phyloP scores from a whole-genome alignment of 345 rosid species.

The Cardamine chenopodiifolia region DNA sequence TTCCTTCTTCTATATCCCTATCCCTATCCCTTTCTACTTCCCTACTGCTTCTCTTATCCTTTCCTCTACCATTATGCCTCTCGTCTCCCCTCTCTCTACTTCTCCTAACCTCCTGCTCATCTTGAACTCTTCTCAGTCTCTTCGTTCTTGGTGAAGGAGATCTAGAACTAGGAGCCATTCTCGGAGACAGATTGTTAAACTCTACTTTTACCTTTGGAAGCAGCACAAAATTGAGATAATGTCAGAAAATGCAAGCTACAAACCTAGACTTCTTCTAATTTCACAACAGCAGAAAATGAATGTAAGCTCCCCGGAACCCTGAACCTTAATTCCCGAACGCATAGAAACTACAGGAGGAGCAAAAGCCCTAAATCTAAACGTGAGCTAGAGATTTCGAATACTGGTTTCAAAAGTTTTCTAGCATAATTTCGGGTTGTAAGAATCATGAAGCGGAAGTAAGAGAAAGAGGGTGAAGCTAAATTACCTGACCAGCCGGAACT shows the following conservation, averaged over 20 bases:
- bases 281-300: not conserved
- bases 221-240: slow-evolving; percentile 11
- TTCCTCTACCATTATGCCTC: slow-evolving; percentile 47
- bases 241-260: slow-evolving; percentile 24
- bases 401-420: not conserved
- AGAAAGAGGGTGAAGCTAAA: slow-evolving; percentile 2
- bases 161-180: slow-evolving; percentile 57
- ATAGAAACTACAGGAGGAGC: not conserved
- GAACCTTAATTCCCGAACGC: slow-evolving; percentile 13
- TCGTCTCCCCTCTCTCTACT: slow-evolving; percentile 55
- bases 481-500: slow-evolving; percentile 35
- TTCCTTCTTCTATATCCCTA: slow-evolving; percentile 28
- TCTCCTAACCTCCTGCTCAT: slow-evolving; percentile 56
- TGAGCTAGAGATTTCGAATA: slow-evolving; percentile 7
- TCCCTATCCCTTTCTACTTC: slow-evolving; percentile 46
- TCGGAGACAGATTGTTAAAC: not conserved
- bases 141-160: slow-evolving; percentile 80
- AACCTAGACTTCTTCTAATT: not conserved
- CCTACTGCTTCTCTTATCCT: slow-evolving; percentile 48
- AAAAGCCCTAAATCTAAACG: slow-evolving; percentile 25
- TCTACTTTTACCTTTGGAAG: slow-evolving; percentile 8
- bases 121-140: slow-evolving; percentile 59
- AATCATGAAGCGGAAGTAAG: not conserved
- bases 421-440: not conserved
- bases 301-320: not conserved